A percentile compares a stretch with the other conserved stretches of the same genome.
phyloP scores from a whole-genome alignment of 1,139 yeast species.

The Suhomyces chickasaworum region DNA sequence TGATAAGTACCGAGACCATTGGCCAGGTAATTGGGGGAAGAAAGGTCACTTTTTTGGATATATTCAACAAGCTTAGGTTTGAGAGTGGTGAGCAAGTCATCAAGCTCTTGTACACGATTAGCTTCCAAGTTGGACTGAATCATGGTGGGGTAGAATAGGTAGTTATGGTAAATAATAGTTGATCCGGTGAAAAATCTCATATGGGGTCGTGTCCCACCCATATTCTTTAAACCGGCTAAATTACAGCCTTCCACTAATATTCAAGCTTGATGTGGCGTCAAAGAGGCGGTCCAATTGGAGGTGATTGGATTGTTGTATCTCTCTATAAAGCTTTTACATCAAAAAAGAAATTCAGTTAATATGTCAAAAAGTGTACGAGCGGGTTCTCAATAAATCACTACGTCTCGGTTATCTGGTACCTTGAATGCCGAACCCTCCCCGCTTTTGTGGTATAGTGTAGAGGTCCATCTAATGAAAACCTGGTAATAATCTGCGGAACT shows the following conservation, averaged over 20 bases:
- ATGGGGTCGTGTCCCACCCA: slow-evolving; percentile 1
- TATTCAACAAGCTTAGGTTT: slow-evolving; percentile 43
- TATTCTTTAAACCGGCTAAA: too few species aligned
- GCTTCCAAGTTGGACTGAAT: slow-evolving; percentile 29
- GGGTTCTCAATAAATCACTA: too few species aligned
- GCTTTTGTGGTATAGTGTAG: too few species aligned
- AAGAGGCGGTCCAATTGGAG: background rate
- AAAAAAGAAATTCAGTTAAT: too few species aligned
- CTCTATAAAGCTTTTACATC: too few species aligned
- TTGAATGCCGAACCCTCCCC: too few species aligned
- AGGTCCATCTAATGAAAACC: too few species aligned
- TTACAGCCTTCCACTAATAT: background rate
- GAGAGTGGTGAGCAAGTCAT: slow-evolving; percentile 32
- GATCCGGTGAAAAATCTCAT: slow-evolving; percentile 3
- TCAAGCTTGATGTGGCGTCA: background rate
- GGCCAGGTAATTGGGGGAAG: slow-evolving; percentile 26
- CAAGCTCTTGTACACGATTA: slow-evolving; percentile 43
- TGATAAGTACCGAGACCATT: slow-evolving; percentile 43
- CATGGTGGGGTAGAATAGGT: slow-evolving; percentile 4
- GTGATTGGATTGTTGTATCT: too few species aligned
- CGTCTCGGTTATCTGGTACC: too few species aligned
- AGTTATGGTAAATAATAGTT: background rate
- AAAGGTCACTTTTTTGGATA: slow-evolving; percentile 39
- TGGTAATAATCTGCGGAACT: too few species aligned
- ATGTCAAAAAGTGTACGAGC: too few species aligned